Base-by-base conservation (phyloP, 2,329 filamentous ascomycete genomes). In the Monilinia aucupariae region DNA sequence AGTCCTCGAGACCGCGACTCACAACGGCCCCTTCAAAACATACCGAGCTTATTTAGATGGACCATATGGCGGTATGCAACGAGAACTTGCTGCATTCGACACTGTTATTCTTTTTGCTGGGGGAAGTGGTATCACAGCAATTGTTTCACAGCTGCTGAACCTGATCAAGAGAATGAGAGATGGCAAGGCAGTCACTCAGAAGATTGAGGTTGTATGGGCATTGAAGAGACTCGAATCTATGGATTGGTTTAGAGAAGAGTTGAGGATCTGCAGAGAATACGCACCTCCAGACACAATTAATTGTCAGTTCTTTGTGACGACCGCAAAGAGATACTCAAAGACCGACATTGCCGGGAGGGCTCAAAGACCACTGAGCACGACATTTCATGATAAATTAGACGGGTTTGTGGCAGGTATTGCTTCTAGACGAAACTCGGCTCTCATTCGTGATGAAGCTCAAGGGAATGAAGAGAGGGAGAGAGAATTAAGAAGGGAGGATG, bases 121-220 rank as follows among this genome's bases (percentile, higher is more conserved):
- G 55, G 94, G 94, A 50, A 96, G 91, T 68, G 93, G 93, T 32
- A 94, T 97, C 73, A 97, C 94, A 0, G 92, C 93, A 10, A 84
- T 97, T 64, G 90, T 96, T 73, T 96, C 91, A 10, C 92, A 97
- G 73, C 80, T 97, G 2, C 81, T 97, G 27, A 91, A 96, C 68
- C 80, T 97, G n/a, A 96, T 97, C 77, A 97, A 96, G 77, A 87
- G 92, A 64, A 96, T 97, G 88, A 87, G 92, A 64, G 92, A 96
- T 72, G 90, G 91, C 56, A 96, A 96, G 75, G 92, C 93, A 41
- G 91, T 96, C 51, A 97, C 92, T 2, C 91, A 89, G 74, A 90
- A 88, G 67, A 88, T 97, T 6, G 88, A 94, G 20, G 90, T 97
- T 1, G 85, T 97, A n/a, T 97, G 93, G 93, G 87, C 92, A 6